A percentile compares a stretch with the other conserved stretches of the same genome.
Conservation (phyloP, 2,329 filamentous ascomycete genomes). For the Colletotrichum simmondsii region DNA sequence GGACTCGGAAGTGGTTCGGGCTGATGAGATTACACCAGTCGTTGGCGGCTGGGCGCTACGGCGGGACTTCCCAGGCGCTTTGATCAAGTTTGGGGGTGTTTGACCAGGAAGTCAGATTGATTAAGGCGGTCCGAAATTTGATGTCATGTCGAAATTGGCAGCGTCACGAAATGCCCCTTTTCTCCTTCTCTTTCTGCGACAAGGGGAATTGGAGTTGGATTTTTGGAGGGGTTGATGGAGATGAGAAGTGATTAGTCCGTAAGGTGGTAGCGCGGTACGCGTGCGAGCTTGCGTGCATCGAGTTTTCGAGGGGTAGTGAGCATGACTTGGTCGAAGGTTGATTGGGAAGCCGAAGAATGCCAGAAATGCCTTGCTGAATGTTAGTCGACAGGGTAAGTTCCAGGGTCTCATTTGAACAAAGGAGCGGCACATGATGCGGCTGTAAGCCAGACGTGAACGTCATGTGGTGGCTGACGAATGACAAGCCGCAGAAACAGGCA, state of each 20-base stretch:
- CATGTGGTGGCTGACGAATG: conserved; percentile 32
- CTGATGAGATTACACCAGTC: conserved; percentile 23
- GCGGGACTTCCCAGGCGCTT: conserved; percentile 31
- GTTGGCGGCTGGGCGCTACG: conserved; percentile 24
- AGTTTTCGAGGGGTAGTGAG: background rate
- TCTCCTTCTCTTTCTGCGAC: background rate
- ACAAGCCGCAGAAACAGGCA: background rate
- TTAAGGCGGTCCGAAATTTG: conserved; percentile 33
- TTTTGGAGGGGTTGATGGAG: conserved; percentile 19
- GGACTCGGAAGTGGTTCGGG: conserved; percentile 24
- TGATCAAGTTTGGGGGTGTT: conserved; percentile 29
- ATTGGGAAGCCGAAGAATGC: background rate
- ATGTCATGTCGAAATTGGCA: conserved; percentile 30
- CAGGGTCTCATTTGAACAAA: conserved; percentile 29
- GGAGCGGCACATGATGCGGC: conserved; percentile 31
- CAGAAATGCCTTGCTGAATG: background rate
- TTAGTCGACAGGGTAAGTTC: background rate
- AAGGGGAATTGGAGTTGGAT: background rate
- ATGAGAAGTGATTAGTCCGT: conserved; percentile 13
- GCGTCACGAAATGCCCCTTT: conserved; percentile 20
- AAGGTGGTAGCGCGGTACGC: background rate
- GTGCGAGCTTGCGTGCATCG: background rate
- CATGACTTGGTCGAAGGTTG: background rate
- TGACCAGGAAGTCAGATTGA: conserved; percentile 35
- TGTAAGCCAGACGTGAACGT: conserved; percentile 19